Evolutionary conservation across 2,329 filamentous ascomycete species (phyloP), one percentile per base, ranked within the genome.

Genomic region (Cytospora paraplurivora): DNA sequence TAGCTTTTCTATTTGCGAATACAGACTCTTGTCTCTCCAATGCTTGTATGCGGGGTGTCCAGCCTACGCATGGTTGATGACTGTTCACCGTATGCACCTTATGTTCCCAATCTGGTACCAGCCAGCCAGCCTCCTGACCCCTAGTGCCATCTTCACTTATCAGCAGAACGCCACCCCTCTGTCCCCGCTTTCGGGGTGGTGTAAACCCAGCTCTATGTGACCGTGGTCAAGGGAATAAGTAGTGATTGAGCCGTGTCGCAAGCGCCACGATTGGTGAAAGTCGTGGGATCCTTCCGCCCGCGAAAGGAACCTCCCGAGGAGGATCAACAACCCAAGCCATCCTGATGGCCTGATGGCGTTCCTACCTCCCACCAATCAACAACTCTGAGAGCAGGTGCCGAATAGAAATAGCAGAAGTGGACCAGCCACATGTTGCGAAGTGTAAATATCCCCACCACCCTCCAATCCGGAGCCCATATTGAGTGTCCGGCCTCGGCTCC

Each of bases 361-460:
- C 32, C 51, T 33, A 1, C 33, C 19, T 55, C 33, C 8, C 17
- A 44, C 37, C 38, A 34, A 50, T 33, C 13, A 49, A 52, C 51
- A 34, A 50, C 63, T 65, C n/a, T 41, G 54, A 56, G 50, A 65
- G 63, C 59, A 38, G 35, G 38, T 49, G 6, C 21, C 35, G 34
- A 56, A 52, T 27, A 4, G 17, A 35, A 52, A 38, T 35, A 44
- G 21, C 27, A 35, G 34, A 49, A n/a, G 52, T 54, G 19, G 21
- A 32, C 34, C 34, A 35, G 27, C 57, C 47, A 49, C 57, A 44
- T 21, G 53, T n/a, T 19, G 32, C 50, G 44, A 54, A n/a, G 56
- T 52, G 53, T 34, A 47, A 37, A 47, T 15, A 13, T 52, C 47
- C 12, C 57, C 32, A 15, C n/a, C 44, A 21, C n/a, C 44, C 21